Base-by-base conservation (phyloP, 495 filamentous ascomycete genomes). In the Penicillium verhagenii region DNA sequence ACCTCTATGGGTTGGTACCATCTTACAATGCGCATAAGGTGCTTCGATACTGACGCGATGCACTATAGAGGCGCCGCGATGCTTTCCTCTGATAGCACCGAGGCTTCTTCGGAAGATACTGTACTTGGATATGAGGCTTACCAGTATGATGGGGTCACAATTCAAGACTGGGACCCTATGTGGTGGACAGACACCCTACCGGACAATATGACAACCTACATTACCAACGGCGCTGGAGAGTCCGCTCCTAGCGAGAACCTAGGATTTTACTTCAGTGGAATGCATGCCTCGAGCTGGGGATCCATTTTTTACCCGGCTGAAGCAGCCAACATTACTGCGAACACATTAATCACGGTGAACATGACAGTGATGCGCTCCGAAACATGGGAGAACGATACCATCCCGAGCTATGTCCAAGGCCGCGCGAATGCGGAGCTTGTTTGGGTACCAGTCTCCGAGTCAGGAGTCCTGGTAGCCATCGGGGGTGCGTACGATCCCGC, bases 181-280 rank as follows among this genome's bases (percentile, higher is more conserved):
- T 82, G 79, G 59, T 11, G 65, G 23, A 42, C 63, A 8, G 57
- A 58, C 6, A 16, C 60, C 6, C 71, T 86, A 0, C 63, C 79
- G 0, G 38, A 58, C 8, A 64, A 61, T 23, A 53, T 89, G 29
- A 90, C 83, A 3, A 75, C 80, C 33, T 89, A 85, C 61, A 63
- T 91, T 38, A 81, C 86, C 5, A 81, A 79, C 54, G 88, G 87
- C 10, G 87, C 79, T 1, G 79, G 75, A 1, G 84, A 78, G 7
- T 86, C 77, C 11, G 83, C 81, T 5, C 86, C 87, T 0, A 89
- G 86, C 8, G 87, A 91, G 67, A 86, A 90, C 54, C 76, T 81
- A 49, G 86, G 81, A 0, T 91, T 85, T 72, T 88, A 89, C 59
- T 88, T 91, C 59, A 79, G 82, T 4, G 88, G 88, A 0, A 73